These are phyloP conservation scores for Saturnispora diversa DNA, from an alignment of 805 yeast species.

Conservation along the genomic window DNA sequence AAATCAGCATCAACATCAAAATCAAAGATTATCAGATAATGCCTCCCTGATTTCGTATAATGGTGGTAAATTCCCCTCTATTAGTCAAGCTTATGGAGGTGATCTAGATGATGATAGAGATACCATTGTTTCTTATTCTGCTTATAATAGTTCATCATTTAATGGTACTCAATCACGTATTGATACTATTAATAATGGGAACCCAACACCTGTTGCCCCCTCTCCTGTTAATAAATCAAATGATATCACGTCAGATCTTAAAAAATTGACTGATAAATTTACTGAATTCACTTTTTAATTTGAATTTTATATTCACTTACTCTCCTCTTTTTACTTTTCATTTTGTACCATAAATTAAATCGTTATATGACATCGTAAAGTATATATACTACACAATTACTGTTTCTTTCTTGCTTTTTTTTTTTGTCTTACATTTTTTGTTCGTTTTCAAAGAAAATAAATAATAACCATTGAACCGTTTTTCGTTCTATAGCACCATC, in stretches of 20 bases:
- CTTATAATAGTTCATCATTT: constrained; percentile 7
- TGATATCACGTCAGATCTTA: constrained; percentile 25
- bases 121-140: constrained; percentile 6
- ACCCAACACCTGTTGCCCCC: no score
- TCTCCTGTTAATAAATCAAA: constrained; percentile 13
- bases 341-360: no score
- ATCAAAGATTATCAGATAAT: constrained; percentile 30
- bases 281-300: constrained; percentile 18
- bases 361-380: no score
- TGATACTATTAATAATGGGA: not conserved
- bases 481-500: no score
- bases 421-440: no score
- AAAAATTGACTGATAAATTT: constrained; percentile 33
- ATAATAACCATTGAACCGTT: no score
- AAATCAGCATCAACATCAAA: constrained; percentile 9
- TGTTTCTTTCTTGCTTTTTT: no score
- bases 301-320: no score
- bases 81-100: constrained; percentile 8
- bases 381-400: no score
- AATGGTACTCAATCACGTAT: no score
- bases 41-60: constrained; percentile 33
- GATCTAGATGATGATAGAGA: constrained; percentile 10
- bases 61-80: constrained; percentile 14
- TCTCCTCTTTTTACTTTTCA: no score
- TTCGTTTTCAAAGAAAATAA: no score